Evolutionary conservation across 1,284 basidiomycete species (phyloP).

Genomic region (Trichosporon coremiiforme): DNA sequence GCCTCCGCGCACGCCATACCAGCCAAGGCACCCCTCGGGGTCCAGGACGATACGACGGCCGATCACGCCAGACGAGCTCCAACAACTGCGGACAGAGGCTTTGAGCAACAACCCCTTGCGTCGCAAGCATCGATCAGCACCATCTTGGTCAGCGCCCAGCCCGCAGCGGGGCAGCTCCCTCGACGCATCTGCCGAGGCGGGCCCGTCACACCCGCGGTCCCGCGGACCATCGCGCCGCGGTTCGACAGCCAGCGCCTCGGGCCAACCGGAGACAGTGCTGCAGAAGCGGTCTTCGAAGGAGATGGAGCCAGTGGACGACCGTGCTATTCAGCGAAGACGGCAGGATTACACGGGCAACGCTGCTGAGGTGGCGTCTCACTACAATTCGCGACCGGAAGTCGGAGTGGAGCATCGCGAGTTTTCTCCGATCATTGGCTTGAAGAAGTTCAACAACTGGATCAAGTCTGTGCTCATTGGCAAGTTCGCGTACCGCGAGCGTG

Average conservation of each 20-base stretch:
- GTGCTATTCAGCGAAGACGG: neutral
- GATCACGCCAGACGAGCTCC: conserved; percentile 43
- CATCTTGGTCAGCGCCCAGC: conserved; percentile 47
- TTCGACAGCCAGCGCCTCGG: conserved; percentile 19
- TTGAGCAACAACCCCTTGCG: conserved; percentile 45
- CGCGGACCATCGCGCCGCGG: conserved; percentile 23
- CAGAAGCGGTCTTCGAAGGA: conserved; percentile 1
- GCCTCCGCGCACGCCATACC: conserved; percentile 34
- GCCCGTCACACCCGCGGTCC: neutral
- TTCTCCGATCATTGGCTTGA: conserved; percentile 95
- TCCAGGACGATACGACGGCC: conserved; percentile 33
- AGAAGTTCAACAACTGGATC: conserved; percentile 99
- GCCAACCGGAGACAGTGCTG: conserved; percentile 26
- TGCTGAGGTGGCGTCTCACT: conserved; percentile 53
- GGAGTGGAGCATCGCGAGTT: conserved; percentile 78
- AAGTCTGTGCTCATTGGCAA: conserved; percentile 91
- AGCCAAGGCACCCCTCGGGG: conserved; percentile 35
- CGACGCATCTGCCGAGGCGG: conserved; percentile 15
- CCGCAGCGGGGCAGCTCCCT: conserved; percentile 25
- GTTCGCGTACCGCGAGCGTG: conserved; percentile 58
- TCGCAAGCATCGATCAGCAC: conserved; percentile 29
- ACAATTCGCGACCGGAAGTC: conserved; percentile 90
- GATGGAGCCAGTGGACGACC: neutral
- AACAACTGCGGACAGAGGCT: conserved; percentile 32
- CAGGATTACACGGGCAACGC: conserved; percentile 41